phyloP scores from a whole-genome alignment of 371 early-diverging fungal genomes.

The Mortierella sp. region DNA sequence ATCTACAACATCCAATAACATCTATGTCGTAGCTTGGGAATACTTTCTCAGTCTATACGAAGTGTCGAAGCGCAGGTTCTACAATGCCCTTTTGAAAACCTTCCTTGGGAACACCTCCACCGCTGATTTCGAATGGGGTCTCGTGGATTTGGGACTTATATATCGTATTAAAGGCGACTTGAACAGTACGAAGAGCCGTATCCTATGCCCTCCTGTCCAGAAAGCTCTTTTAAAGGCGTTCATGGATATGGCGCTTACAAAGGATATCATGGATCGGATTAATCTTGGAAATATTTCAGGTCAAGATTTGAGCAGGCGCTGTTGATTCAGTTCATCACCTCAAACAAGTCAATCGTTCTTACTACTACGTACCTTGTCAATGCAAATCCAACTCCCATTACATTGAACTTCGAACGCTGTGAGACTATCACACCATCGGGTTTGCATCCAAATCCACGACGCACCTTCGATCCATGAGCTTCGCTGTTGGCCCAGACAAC shows the following conservation, averaged over 20 bases:
- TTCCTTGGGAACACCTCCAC: background rate
- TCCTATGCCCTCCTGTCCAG: background rate
- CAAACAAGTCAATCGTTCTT: background rate
- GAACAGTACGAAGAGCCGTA: background rate
- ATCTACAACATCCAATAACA: background rate
- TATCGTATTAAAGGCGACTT: conserved; percentile 1
- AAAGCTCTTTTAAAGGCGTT: conserved; percentile 4
- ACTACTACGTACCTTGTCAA: too few species aligned
- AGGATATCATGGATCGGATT: conserved; percentile 1
- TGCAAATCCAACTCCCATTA: too few species aligned
- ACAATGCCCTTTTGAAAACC: background rate
- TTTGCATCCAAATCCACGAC: too few species aligned
- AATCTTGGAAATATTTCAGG: background rate
- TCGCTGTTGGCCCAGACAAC: too few species aligned
- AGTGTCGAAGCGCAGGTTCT: background rate
- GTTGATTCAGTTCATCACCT: background rate
- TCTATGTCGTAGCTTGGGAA: background rate
- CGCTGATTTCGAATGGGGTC: conserved; percentile 10
- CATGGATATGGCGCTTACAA: background rate
- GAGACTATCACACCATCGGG: too few species aligned
- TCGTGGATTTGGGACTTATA: conserved; percentile 15
- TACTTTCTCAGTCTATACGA: background rate
- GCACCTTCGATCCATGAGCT: too few species aligned
- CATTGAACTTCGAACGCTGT: too few species aligned
- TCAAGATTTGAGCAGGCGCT: background rate